These are phyloP conservation scores for Bipolaris cookei DNA, from an alignment of 2,329 filamentous ascomycete genomes.

Conservation along the genomic window DNA sequence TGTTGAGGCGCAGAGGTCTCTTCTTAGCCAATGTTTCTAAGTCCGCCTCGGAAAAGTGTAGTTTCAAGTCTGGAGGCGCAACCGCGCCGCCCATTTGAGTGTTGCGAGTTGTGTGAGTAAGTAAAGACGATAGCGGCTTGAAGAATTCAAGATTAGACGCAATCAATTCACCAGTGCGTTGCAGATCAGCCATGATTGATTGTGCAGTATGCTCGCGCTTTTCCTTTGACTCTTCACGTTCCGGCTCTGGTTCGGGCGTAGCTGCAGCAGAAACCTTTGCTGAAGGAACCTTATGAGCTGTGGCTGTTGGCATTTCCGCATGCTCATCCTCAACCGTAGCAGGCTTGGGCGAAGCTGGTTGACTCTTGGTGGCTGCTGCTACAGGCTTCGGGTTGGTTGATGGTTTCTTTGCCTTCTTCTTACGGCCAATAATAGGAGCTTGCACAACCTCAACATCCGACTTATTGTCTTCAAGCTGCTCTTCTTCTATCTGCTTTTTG, in stretches of 20 bases:
- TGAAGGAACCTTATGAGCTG: conserved; percentile 27
- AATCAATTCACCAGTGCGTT: conserved; percentile 48
- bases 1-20: conserved; percentile 53
- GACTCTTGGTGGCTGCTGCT: conserved; percentile 31
- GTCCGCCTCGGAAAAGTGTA: conserved; percentile 51
- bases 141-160: conserved; percentile 52
- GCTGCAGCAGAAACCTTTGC: conserved; percentile 29
- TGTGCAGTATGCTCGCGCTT: conserved; percentile 42
- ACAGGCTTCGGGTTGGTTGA: conserved; percentile 37
- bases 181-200: conserved; percentile 49
- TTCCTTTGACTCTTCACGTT: conserved; percentile 40
- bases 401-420: conserved; percentile 82
- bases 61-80: conserved; percentile 46
- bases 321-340: conserved; percentile 39
- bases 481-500: conserved; percentile 68
- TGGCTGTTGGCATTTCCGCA: conserved; percentile 20
- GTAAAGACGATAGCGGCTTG: conserved; percentile 49
- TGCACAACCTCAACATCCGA: conserved; percentile 60
- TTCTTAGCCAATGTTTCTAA: conserved; percentile 63
- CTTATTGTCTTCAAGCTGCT: conserved; percentile 56
- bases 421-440: conserved; percentile 77
- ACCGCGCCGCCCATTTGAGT: conserved; percentile 25
- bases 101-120: conserved; percentile 40
- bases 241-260: conserved; percentile 36
- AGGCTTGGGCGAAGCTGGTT: conserved; percentile 40